These are phyloP conservation scores for Amniculicola lignicola DNA, from an alignment of 495 filamentous ascomycete species.

Conservation along the genomic window DNA sequence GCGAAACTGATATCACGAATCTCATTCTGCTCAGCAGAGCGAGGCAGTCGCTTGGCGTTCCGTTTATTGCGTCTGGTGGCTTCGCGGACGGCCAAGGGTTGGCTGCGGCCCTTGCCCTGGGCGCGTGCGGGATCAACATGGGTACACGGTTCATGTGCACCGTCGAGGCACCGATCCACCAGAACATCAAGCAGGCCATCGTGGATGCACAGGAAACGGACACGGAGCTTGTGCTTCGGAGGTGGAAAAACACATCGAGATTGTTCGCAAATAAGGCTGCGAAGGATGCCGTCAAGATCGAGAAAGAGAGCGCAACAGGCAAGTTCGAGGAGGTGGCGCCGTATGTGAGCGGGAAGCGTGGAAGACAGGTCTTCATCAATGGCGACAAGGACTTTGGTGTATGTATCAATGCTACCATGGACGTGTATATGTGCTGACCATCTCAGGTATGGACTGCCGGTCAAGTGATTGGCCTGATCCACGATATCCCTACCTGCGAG, in stretches of 20 bases:
- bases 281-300: slow-evolving; percentile 72
- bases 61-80: slow-evolving; percentile 93
- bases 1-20: slow-evolving; percentile 95
- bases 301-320: slow-evolving; percentile 78
- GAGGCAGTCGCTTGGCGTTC: slow-evolving; percentile 76
- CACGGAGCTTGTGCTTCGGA: slow-evolving; percentile 79
- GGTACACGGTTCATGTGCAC: slow-evolving; percentile 94
- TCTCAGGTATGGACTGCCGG: slow-evolving; percentile 66
- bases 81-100: slow-evolving; percentile 94
- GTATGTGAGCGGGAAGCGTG: slow-evolving; percentile 87
- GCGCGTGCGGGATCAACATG: slow-evolving; percentile 96
- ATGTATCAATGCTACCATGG: no score
- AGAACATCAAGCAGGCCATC: slow-evolving; percentile 89
- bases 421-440: background rate
- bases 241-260: slow-evolving; percentile 90
- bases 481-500: slow-evolving; percentile 64
- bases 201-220: slow-evolving; percentile 85
- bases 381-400: slow-evolving; percentile 90
- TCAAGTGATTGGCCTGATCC: slow-evolving; percentile 67
- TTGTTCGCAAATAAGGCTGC: slow-evolving; percentile 89
- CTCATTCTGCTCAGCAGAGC: slow-evolving; percentile 88
- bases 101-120: slow-evolving; percentile 84
- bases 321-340: slow-evolving; percentile 90
- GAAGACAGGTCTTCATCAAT: slow-evolving; percentile 84
- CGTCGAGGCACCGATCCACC: slow-evolving; percentile 85